Base-by-base conservation (phyloP, 177 flowering plant species). In the Vitis hybrid region DNA sequence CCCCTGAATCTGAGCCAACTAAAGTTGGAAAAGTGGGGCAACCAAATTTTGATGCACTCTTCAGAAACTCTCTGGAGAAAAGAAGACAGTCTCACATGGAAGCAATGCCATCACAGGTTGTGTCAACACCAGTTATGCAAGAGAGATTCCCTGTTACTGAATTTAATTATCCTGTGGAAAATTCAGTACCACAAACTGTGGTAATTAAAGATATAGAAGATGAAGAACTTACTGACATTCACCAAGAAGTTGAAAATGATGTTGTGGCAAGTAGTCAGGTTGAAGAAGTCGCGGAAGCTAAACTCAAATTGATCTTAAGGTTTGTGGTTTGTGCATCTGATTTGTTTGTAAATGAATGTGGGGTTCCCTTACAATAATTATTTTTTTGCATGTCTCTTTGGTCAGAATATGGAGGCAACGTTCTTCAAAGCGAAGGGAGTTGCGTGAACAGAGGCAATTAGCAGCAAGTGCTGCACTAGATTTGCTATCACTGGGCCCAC, bases 321-420 rank as follows among this genome's bases (percentile, higher is more conserved):
- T 93, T 74, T 14, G 74, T 74, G 18, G 56, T 74, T 75, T 64
- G 49, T 60, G 52, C 6, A 16, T 2, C 11, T 63, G 3, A 24
- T 60, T 64, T 40, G 50, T 16, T 27, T 70, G 15, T 55, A 61
- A 48, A 21, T 51, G 8, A 40, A 40, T 71, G 24, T 32, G 61
- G 57, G 55, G 61, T 48, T 57, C 2, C 52, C 56, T 35, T 48
- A 32, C 0, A 15, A 21, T 57, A 4, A 50, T 21, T 24, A 50
- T 12, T 0, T 24, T 72, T 11, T 48, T 48, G 51, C 62, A n/a
- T 70, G 60, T 55, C 18, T 78, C 40, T 56, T 10, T 75, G 56
- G 9, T 76, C 80, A 93, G 99, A 85, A 80, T 81, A 69, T 96
- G 99, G 99, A 91, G 77, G 71, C 83, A 92, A 46, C 82, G 87